Base-by-base conservation (phyloP, 1,284 basidiomycete genomes). In the Ganoderma sinense region DNA sequence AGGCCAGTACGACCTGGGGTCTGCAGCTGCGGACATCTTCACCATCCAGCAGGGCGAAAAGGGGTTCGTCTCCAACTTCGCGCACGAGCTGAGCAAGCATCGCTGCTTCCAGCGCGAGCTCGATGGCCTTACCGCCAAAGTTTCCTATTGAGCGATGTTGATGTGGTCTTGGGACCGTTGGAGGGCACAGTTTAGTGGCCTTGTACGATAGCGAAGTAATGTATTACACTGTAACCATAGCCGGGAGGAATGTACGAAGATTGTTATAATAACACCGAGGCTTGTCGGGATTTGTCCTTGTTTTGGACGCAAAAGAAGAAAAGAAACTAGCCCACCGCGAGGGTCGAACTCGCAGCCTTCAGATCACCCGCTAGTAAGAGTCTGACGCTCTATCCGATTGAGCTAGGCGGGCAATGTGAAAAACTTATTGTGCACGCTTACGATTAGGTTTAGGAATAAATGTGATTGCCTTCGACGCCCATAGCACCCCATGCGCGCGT, bases 271-370 rank as follows among this genome's bases (percentile, higher is more conserved):
- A n/a, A n/a, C n/a, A n/a, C n/a, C n/a, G n/a, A n/a, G n/a, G n/a
- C n/a, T n/a, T n/a, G n/a, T n/a, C n/a, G n/a, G n/a, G n/a, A n/a
- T n/a, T n/a, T n/a, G n/a, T n/a, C n/a, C n/a, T n/a, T n/a, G n/a
- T n/a, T n/a, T n/a, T n/a, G n/a, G n/a, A n/a, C n/a, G 36, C 36
- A 51, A 26, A 51, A 11, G 5, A 4, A 26, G 1, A 51, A 51
- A 51, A 51, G 2, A 14, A 26, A 70, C 36, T 91, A 93, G 91
- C 91, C 91, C 91, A 93, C 90, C 91, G 92, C 91, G 91, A 92
- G 91, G 91, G 91, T 93, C 92, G 91, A 93, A 93, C 92, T 92
- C 91, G 91, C 91, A 94, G 91, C 91, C 91, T 93, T 93, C 91
- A 91, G 89, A 91, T 90, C 64, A 58, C 64, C 62, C 62, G 62